Base-by-base conservation (phyloP, 371 early-diverging fungal genomes). In the Saksenaea oblongispora region DNA sequence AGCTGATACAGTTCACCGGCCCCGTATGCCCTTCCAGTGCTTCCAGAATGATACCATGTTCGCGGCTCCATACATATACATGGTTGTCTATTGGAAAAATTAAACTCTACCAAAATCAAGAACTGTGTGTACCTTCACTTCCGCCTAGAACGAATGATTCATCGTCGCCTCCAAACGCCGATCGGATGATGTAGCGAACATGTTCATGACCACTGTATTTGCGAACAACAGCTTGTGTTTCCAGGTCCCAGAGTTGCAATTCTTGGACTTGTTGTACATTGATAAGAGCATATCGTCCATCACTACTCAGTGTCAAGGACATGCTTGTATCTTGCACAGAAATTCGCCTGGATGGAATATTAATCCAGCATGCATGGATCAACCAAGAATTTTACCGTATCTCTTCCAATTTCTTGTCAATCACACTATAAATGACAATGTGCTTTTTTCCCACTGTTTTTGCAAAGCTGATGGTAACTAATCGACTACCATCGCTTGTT, bases 1-100 rank as follows among this genome's bases (percentile, higher is more conserved):
- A 96, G 26, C 88, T 76, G 3, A 95, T 91, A 56, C 89, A 86
- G 59, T 95, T 97, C 28, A 98, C 96, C 13, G 89, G 83, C 56
- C 81, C 83, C n/a, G 82, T 71, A 65, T 98, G 98, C 0, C 97
- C 97, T 27, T 81, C 75, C 17, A 98, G 83, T 4, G 79, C 85
- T 60, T 92, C 92, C 56, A 97, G 75, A 37, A 94, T 63, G 1
- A 71, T 75, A 7, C 89, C 92, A 31, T 88, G 84, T 24, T 94
- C 91, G 18, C 95, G 84, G 73, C 91, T 91, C 98, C 98, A 98
- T 14, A 98, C 89, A 77, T 94, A 93, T 3, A 97, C 83, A 42
- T 83, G 77, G 14, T 84, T 79, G 68, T 97, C 96, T 89, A 34
- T 35, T 34, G 36, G 9, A 1, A 14, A 34, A 3, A 28, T 47